Evolutionary conservation across 176 grass and related monocot species (phyloP), one percentile per base, ranked within the genome.

Genomic region (Melocanna baccifera): DNA sequence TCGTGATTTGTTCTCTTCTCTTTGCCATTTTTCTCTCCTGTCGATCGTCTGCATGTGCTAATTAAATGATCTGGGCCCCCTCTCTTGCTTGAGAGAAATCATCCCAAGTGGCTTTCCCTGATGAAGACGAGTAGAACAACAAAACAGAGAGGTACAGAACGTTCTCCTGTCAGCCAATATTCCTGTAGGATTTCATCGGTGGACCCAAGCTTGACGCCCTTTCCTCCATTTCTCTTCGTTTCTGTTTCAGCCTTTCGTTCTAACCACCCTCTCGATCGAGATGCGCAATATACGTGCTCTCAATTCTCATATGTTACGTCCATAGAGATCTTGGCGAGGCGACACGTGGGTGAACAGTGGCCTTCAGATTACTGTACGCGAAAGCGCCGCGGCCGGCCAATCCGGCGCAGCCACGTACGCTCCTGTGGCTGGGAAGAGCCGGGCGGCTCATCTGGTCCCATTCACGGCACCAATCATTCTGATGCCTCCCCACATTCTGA

Each of bases 391-490:
- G 8, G 42, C 61, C 84, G 40, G 40, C 68, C 68, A 83, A 74
- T 87, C 66, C 30, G 61, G 62, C 61, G 68, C 29, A 6, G 85
- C 84, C 85, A 91, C 80, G 75, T 87, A 59, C 68, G 14, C 12
- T 69, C 53, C 3, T 73, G 80, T 87, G 89, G 89, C 75, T 80
- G 69, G 3, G 18, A 52, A 62, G 42, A 69, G 28, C 75, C 62
- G 80, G 89, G 75, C 81, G 80, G 84, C 85, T 46, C 47, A 45
- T 11, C 43, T 12, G 19, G 69, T 87, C 75, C 20, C 62, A 3
- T 9, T 79, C 79, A 45, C 32, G 18, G 48, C 53, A 4, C 61
- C 67, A 87, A 68, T 90, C 89, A 80, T 74, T 51, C 18, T 2
- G 71, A 56, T 75, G 62, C 28, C 16, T 62, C 32, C 25, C 58